Base-by-base conservation (phyloP, 2,329 filamentous ascomycete species). In the Aspergillus sp. region DNA sequence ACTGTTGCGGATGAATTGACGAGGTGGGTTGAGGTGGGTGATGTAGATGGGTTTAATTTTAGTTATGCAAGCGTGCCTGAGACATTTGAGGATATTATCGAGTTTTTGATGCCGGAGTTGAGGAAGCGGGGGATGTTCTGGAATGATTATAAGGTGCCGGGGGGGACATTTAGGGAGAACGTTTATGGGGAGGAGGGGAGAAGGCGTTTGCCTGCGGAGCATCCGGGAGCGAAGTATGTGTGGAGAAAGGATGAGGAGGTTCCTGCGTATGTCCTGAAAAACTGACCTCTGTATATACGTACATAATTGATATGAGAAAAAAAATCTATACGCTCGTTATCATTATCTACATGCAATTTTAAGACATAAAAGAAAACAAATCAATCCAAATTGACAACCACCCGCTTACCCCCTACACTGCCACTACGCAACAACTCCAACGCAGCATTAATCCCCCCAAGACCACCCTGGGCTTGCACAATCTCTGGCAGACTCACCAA, bases 381-480 rank as follows among this genome's bases (percentile, higher is more conserved):
- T 39, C 48, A 50, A 13, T 49, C 51, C 39, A 69, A 46, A 47
- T 61, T 57, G 6, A 87, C 80, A n/a, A 89, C 82, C 41, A 89
- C 70, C 41, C 85, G 78, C 10, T 83, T 84, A 1, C 85, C 85
- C 44, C 81, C 82, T 7, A 86, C 79, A 47, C 81, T 79, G 0
- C 85, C 83, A 49, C 74, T 76, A 12, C 84, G 74, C 75, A 89
- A 77, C 4, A 75, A 72, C 58, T 88, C 82, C 25, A 90, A 65
- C 0, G 81, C 84, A 6, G 71, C 73, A 60, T 89, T 89, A n/a
- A 89, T 78, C 0, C 77, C 82, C 2, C 74, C 77, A 2, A 89
- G 62, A 0, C 86, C 86, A 10, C 80, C 74, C 15, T 83, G 77
- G 0, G 81, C 77, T 20, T 80, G 78, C 15, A 86, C 75, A n/a